Percentiles rank a stretch among this genome's conserved stretches.
phyloP scores from a whole-genome alignment of 805 yeast species.

The Hanseniaspora clermontiae region DNA sequence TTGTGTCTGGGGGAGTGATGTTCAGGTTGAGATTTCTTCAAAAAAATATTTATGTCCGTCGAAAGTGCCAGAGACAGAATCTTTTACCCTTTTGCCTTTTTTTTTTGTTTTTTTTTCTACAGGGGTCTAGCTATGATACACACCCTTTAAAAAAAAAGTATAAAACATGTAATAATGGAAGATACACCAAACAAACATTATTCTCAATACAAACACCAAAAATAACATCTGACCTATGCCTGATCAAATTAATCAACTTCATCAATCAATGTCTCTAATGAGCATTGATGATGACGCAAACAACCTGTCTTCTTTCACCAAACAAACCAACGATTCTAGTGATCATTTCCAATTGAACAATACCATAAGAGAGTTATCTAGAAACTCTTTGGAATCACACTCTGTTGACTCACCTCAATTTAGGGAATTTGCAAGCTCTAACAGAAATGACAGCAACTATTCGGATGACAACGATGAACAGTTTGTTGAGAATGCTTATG shows the following conservation, averaged over 20 bases:
- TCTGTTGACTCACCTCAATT: slow-evolving; percentile 8
- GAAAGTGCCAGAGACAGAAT: too few species aligned
- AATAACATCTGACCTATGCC: not conserved
- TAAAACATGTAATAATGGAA: too few species aligned
- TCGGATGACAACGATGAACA: slow-evolving; percentile 9
- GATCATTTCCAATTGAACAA: not conserved
- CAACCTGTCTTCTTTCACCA: not conserved
- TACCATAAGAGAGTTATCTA: not conserved
- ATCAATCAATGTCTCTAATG: slow-evolving; percentile 28
- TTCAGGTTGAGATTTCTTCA: too few species aligned
- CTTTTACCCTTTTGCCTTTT: too few species aligned
- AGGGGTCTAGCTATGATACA: not conserved
- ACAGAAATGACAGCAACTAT: slow-evolving; percentile 1
- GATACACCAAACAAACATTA: not conserved
- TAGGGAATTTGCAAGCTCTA: not conserved
- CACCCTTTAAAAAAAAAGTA: not conserved
- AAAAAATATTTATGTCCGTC: not conserved
- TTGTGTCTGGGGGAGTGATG: not conserved
- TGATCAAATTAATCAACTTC: slow-evolving; percentile 13
- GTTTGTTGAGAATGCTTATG: slow-evolving; percentile 7
- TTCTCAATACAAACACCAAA: not conserved
- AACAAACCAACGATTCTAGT: not conserved
- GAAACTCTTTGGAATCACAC: slow-evolving; percentile 1
- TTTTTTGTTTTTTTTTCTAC: too few species aligned
- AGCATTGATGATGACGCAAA: slow-evolving; percentile 22